Base-by-base conservation (phyloP, 75 land plant species). In the Azolla pinnata region DNA sequence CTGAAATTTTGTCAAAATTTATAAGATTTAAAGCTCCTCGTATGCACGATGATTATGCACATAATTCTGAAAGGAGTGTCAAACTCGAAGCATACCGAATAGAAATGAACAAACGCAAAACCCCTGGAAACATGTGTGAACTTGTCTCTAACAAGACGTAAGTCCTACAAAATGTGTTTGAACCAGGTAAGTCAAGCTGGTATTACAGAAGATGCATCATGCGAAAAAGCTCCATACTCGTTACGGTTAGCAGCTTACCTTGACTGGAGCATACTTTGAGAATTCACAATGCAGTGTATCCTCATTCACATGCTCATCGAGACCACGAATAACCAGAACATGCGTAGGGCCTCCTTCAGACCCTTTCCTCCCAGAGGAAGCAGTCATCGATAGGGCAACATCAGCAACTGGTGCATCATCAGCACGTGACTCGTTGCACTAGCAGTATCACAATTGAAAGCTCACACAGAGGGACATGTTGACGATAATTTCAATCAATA, bases 271-370 rank as follows among this genome's bases (percentile, higher is more conserved):
- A 84, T 86, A 80, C 61, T 95, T 95, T 18, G 97, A 83, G 55
- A 95, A 95, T 66, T 95, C 99, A 76, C 82, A 90, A 26, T 95
- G 96, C 47, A 95, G 69, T 77, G 80, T 95, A 57, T 95, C 99
- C 63, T 95, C 99, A 80, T 86, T 80, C 18, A 90, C 97, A 80
- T 86, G 77, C 59, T 95, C 92, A 67, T 95, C 97, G 71, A 95
- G 76, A 27, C 99, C 97, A 42, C 99, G 83, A 23, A 95, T 82
- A 68, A 86, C 99, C 35, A 95, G 66, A 44, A 95, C 91, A 76
- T 95, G 88, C 0, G 92, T 79, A 48, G 99, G 91, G 52, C 96
- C 99, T 71, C 80, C 68, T 23, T 95, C 92, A 18, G 67, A 68
- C 26, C 81, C 79, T 53, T 67, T 95, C 57, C 69, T 90, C 31